Conservation (phyloP, 176 grass and related monocot genomes). For the Raddia distichophylla region DNA sequence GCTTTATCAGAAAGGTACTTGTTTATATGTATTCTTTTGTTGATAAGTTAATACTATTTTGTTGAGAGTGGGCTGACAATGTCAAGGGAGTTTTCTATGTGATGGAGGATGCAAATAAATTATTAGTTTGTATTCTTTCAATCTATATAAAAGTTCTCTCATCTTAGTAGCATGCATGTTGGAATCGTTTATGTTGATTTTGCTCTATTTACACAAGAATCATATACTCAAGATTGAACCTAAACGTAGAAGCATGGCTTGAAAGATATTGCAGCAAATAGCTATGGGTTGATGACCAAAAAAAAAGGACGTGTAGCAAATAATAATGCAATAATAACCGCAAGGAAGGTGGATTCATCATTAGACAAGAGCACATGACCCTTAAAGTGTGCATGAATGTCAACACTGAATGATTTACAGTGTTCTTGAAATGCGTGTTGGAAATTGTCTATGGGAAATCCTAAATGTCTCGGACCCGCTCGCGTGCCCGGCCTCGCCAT, state of each 20-base stretch:
- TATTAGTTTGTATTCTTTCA: slow-evolving; percentile 46
- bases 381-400: background rate
- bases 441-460: too few species aligned
- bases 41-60: slow-evolving; percentile 67
- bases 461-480: too few species aligned
- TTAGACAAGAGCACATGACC: background rate
- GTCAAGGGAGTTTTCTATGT: slow-evolving; percentile 55
- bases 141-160: background rate
- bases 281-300: background rate
- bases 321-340: background rate
- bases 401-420: background rate
- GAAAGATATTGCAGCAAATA: background rate
- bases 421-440: too few species aligned
- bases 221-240: background rate
- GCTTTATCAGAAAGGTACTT: slow-evolving; percentile 49
- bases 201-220: background rate
- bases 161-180: background rate
- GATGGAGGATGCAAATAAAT: slow-evolving; percentile 35
- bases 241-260: background rate
- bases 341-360: background rate
- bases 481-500: too few species aligned
- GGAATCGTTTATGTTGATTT: background rate
- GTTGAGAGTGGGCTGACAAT: slow-evolving; percentile 40
- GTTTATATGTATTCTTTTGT: slow-evolving; percentile 62
- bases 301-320: background rate